phyloP scores from a whole-genome alignment of 371 early-diverging fungal genomes.

The Funneliformis caledonium region DNA sequence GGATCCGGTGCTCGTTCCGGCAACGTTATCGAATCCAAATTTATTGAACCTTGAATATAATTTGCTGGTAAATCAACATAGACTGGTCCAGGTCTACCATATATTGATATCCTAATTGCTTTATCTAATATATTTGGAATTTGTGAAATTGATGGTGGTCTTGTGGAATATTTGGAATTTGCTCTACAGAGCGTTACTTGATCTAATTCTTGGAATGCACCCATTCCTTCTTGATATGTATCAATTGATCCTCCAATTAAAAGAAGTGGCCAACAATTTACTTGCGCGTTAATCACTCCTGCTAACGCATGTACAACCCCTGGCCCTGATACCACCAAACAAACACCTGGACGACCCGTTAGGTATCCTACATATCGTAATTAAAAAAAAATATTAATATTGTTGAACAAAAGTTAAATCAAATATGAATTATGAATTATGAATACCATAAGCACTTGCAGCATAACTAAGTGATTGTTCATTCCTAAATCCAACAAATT shows the following conservation, averaged over 20 bases:
- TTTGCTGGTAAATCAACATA: conserved; percentile 82
- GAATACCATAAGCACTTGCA: conserved; percentile 66
- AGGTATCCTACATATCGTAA: conserved; percentile 54
- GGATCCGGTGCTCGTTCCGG: conserved; percentile 43
- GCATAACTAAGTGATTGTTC: conserved; percentile 84
- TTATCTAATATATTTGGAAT: conserved; percentile 64
- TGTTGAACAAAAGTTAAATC: not conserved
- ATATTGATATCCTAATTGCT: conserved; percentile 59
- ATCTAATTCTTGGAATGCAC: conserved; percentile 80
- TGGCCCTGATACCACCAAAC: conserved; percentile 80
- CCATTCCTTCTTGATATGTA: conserved; percentile 58
- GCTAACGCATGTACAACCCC: conserved; percentile 82
- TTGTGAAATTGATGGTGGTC: conserved; percentile 57
- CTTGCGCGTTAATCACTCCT: conserved; percentile 72
- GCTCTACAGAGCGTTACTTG: conserved; percentile 72
- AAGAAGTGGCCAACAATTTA: conserved; percentile 47
- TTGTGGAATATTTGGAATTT: conserved; percentile 68
- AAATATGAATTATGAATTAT: not conserved
- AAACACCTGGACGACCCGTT: conserved; percentile 73
- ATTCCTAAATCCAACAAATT: conserved; percentile 77
- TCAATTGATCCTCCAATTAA: conserved; percentile 54
- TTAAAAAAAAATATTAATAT: not conserved
- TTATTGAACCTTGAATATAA: conserved; percentile 59
- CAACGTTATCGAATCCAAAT: conserved; percentile 44
- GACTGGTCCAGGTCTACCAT: conserved; percentile 74